phyloP scores from a whole-genome alignment of 257 asterid genomes.

The Asclepias syriaca region DNA sequence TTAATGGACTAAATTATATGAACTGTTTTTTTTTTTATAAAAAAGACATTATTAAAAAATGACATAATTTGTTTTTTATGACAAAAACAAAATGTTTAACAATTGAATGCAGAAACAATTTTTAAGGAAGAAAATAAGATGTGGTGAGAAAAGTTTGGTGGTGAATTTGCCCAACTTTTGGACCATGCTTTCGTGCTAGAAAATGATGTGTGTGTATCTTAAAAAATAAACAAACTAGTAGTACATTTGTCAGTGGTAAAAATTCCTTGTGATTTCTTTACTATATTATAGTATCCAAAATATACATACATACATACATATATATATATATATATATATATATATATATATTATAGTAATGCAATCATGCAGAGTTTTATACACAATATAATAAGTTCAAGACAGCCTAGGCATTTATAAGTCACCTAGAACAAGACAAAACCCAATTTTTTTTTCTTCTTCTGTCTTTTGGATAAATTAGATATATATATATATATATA shows the following conservation, averaged over 20 bases:
- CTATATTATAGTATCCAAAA: background rate
- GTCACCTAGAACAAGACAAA: constrained; percentile 18
- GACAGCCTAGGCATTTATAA: constrained; percentile 15
- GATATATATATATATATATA: no score
- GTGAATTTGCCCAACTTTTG: constrained; percentile 26
- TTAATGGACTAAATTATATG: constrained; percentile 13
- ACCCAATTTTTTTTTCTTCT: background rate
- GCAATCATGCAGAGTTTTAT: constrained; percentile 16
- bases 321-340: no score
- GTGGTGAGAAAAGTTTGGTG: constrained; percentile 21
- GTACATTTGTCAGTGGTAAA: constrained; percentile 16
- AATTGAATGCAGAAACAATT: no score
- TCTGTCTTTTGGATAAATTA: no score
- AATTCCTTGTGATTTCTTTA: constrained; percentile 12
- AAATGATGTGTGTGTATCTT: constrained; percentile 15
- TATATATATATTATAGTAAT: no score
- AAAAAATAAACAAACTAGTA: constrained; percentile 6
- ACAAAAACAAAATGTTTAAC: no score
- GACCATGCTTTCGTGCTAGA: constrained; percentile 17
- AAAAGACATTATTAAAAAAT: background rate
- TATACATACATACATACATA: no score
- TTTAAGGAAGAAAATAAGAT: background rate
- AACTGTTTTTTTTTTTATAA: background rate
- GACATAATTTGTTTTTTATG: no score
- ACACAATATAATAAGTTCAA: constrained; percentile 7